Evolutionary conservation across 1,139 yeast species (phyloP), one percentile per base, ranked within the genome.

Genomic region (Diutina mesorugosa): DNA sequence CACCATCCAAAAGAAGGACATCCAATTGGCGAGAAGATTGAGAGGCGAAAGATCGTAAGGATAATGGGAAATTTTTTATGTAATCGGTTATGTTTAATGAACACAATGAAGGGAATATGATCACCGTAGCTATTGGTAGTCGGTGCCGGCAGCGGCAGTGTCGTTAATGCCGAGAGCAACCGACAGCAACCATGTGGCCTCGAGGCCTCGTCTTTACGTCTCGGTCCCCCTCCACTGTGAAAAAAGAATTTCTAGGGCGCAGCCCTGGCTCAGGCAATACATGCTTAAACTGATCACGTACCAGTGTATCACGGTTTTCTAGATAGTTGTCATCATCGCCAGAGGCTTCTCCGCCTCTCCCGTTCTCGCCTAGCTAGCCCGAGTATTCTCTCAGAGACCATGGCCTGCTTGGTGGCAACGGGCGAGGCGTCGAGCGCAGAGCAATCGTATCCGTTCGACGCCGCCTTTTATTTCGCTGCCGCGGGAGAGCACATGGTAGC

Each of bases 1-100:
- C 60, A 76, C 80, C 58, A 76, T 76, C 61, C 80, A 76, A 66
- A 76, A 76, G 79, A 76, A 76, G 71, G 80, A 76, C 64, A 76
- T 76, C 67, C 80, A 76, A 66, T 75, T 76, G 66, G 80, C 80
- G 56, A 75, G 80, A 74, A 76, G 80, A 73, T 76, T 76, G 68
- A 74, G 80, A 70, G 80, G 80, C 63, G 80, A 76, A 69, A 73
- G 54, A 50, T 32, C 45, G 6, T 50, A 32, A 47, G n/a, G 26
- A 3, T 12, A 16, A 12, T 26, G 30, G 50, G 50, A 4, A 47
- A 18, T 21, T 47, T 29, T 35, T 35, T 35, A 35, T 35, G 41
- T 35, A 12, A 35, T 35, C 10, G 41, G 41, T 35, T 35, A 35
- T 35, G 41, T 35, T 35, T 35, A 35, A 35, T 35, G 41, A 35